phyloP scores from a whole-genome alignment of 306 rosid species.

The Senna siamea region DNA sequence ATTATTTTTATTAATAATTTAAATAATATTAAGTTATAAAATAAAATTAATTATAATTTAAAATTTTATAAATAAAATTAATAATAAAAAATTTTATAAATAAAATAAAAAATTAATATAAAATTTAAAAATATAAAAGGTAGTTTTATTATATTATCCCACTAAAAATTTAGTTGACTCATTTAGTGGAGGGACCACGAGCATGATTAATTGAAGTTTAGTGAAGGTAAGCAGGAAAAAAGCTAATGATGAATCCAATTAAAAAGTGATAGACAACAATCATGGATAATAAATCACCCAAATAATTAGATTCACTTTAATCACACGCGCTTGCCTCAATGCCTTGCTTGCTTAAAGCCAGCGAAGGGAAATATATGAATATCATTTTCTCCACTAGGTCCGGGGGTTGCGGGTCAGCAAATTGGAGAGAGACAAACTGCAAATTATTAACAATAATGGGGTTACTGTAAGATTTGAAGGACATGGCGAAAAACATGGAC shows the following conservation, averaged over 20 bases:
- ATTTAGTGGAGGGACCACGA: background rate
- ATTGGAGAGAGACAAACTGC: conserved; percentile 13
- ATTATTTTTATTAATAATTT: no score
- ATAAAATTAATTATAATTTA: no score
- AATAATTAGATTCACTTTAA: conserved; percentile 18
- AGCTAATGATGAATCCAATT: background rate
- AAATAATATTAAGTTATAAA: no score
- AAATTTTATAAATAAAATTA: no score
- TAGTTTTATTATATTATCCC: no score
- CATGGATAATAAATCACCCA: conserved; percentile 16
- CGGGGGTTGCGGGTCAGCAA: conserved; percentile 18
- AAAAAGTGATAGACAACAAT: background rate
- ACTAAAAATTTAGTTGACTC: background rate
- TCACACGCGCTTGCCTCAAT: conserved; percentile 23
- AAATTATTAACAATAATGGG: conserved; percentile 32
- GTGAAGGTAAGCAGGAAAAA: background rate
- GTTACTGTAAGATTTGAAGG: conserved; percentile 12
- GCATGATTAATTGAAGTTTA: background rate
- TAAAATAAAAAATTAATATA: no score
- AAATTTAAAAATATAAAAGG: no score
- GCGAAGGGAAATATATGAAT: no score
- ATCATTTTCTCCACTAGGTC: background rate
- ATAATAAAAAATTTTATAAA: no score
- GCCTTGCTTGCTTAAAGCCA: background rate
- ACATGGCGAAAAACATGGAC: conserved; percentile 20